Evolutionary conservation across 805 yeast species (phyloP).

Genomic region (Monosporozyma aerobia): DNA sequence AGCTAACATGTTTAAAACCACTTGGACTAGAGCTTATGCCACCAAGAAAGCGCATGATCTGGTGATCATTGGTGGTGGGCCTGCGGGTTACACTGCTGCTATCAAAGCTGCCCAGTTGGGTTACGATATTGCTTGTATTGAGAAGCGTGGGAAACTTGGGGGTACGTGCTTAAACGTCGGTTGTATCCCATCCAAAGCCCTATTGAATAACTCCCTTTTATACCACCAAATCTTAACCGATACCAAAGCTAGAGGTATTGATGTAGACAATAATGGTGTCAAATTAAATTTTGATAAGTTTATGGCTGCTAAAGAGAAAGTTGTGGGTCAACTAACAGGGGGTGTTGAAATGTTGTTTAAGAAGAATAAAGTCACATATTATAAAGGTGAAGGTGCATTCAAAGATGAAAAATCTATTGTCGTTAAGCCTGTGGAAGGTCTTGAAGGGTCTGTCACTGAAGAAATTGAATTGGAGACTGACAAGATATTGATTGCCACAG

Average conservation of each 20-base stretch:
- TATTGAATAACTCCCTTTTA: conserved; percentile 87
- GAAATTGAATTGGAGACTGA: conserved; percentile 65
- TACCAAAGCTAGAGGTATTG: conserved; percentile 82
- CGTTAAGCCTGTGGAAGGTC: conserved; percentile 82
- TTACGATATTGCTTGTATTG: conserved; percentile 88
- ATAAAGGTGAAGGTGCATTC: conserved; percentile 88
- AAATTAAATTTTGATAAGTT: conserved; percentile 65
- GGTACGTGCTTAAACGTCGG: conserved; percentile 99
- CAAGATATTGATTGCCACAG: conserved; percentile 92
- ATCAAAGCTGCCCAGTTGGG: conserved; percentile 98
- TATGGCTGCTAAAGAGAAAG: conserved; percentile 86
- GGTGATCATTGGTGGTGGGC: conserved; percentile 97
- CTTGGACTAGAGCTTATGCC: conserved; percentile 8
- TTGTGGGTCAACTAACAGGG: conserved; percentile 81
- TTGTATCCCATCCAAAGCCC: conserved; percentile 95
- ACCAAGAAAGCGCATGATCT: conserved; percentile 61
- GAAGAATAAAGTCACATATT: conserved; percentile 89
- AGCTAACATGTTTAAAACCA: background rate
- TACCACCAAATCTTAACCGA: conserved; percentile 86
- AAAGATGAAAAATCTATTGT: conserved; percentile 67
- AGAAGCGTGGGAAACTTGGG: conserved; percentile 91
- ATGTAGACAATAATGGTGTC: conserved; percentile 54
- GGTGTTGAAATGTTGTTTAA: conserved; percentile 94
- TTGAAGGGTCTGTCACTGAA: conserved; percentile 56
- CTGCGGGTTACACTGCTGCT: conserved; percentile 99